These are phyloP conservation scores for Lenwebbia sp. DNA, from an alignment of 345 rosid species.

Conservation along the genomic window DNA sequence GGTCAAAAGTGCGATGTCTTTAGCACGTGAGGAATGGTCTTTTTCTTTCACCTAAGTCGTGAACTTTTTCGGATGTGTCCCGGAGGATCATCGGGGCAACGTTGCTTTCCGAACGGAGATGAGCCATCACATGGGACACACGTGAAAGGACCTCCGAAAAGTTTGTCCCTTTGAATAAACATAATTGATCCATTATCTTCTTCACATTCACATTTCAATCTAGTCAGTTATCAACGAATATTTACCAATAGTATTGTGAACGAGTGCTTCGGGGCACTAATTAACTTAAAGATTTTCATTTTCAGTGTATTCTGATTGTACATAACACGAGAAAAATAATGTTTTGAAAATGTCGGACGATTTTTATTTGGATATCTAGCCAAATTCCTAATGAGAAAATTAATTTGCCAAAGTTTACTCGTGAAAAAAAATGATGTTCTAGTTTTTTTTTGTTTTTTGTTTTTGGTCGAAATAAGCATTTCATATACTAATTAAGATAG, in stretches of 20 bases:
- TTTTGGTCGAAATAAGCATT: no score
- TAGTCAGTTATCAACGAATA: not conserved
- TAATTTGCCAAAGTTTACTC: not conserved
- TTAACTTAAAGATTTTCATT: not conserved
- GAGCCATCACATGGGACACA: not conserved
- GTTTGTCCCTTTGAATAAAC: not conserved
- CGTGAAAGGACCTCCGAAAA: not conserved
- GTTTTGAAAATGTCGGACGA: rapidly evolving
- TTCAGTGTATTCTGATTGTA: no score
- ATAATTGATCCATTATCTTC: not conserved
- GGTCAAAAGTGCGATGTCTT: not conserved
- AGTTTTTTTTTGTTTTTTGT: no score
- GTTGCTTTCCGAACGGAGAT: not conserved
- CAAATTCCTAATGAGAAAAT: not conserved
- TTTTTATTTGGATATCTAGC: not conserved
- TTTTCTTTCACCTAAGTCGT: not conserved
- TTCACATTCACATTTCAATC: not conserved
- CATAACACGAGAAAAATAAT: not conserved
- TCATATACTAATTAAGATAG: no score
- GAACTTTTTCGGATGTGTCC: not conserved
- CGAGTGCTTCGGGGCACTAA: rapidly evolving
- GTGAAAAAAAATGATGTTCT: no score
- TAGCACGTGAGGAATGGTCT: not conserved
- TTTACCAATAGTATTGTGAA: rapidly evolving
- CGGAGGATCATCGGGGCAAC: not conserved